phyloP scores from a whole-genome alignment of 164 flowering plant genomes.

The Umbilicus rupestris region DNA sequence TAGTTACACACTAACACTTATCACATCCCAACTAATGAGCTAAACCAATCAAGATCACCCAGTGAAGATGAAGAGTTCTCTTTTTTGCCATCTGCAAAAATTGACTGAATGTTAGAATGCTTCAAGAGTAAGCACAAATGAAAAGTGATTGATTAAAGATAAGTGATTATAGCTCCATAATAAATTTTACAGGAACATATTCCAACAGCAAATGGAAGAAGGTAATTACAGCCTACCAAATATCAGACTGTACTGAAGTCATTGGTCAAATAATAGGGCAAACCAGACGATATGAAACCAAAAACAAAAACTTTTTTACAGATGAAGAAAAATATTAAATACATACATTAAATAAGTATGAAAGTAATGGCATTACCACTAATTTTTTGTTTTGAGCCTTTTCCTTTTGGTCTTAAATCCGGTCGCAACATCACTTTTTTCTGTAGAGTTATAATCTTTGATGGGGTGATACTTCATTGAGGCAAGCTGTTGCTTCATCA shows the following conservation, averaged over 20 bases:
- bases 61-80: not conserved
- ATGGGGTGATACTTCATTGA: conserved; percentile 68
- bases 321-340: too few species aligned
- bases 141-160: too few species aligned
- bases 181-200: not conserved
- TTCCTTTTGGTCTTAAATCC: conserved; percentile 22
- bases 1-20: not conserved
- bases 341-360: too few species aligned
- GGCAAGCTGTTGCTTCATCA: conserved; percentile 37
- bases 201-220: not conserved
- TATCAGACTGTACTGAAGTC: too few species aligned
- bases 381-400: conserved; percentile 28
- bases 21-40: not conserved
- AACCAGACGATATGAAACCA: too few species aligned
- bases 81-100: not conserved
- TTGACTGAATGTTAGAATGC: too few species aligned
- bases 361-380: conserved; percentile 16
- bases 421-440: conserved; percentile 9
- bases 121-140: too few species aligned
- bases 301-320: too few species aligned
- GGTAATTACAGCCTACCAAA: not conserved
- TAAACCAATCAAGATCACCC: not conserved
- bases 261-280: too few species aligned
- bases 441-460: conserved; percentile 17
- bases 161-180: too few species aligned